Base-by-base conservation (phyloP, 192 early-diverging fungal species). In the Phlyctochytrium arcticum region DNA sequence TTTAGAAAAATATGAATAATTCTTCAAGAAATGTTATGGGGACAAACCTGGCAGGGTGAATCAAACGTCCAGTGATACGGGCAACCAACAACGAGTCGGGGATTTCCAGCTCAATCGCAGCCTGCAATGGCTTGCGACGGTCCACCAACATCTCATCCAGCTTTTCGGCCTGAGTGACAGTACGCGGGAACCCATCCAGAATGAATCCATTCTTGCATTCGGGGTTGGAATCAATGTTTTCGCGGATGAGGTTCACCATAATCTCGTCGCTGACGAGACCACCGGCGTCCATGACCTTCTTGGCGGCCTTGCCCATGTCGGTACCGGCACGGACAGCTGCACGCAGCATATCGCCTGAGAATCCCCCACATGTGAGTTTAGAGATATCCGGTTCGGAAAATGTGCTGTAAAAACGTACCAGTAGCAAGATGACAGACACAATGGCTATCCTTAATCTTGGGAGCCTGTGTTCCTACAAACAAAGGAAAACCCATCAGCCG, bases 231-330 rank as follows among this genome's bases (percentile, higher is more conserved):
- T 93, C 88, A 59, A 99, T 79, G 84, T 99, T 98, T 59, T 98
- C 92, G 76, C 90, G 76, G 82, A 99, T 99, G 80, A 99, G 88
- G 69, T 83, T 86, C 57, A 99, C 90, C 84, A 99, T 90, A 78
- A 99, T 97, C 74, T 99, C 97, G 80, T 99, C 97, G 66, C 86
- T 88, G 54, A 99, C 97, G 49, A 99, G 83, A 53, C 90, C 94
- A 60, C 97, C 97, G 21, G 90, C 88, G 68, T 99, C 97, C 97
- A 99, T 99, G 75, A 99, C 86, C 85, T 94, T 94, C 86, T 99
- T 99, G 66, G 97, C 97, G 74, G 93, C 84, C 73, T 92, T 78
- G 58, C 96, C 96, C 63, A 96, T 68, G 78, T 87, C 87, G 51
- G 94, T 92, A 68, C 95, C 95, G 64, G 89, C 87, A 5, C 88